Percentiles rank a stretch among this genome's conserved stretches.
These are phyloP conservation scores for Colletotrichum aenigma DNA, from an alignment of 2,329 filamentous ascomycete genomes.

Conservation along the genomic window DNA sequence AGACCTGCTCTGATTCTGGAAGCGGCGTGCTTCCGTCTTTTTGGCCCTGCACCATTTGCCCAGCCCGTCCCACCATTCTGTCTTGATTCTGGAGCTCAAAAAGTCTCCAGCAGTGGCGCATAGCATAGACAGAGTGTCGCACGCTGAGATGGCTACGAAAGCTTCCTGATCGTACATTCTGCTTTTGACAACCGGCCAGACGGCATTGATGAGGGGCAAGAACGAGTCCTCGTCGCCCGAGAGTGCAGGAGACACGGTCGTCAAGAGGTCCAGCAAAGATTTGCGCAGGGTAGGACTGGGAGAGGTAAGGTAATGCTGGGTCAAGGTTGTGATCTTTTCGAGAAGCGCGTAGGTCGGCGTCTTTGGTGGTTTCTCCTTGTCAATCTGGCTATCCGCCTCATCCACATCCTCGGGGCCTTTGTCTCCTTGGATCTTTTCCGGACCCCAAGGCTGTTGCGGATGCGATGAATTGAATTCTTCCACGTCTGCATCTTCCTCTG, in stretches of 20 bases:
- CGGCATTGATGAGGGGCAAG: conserved; percentile 83
- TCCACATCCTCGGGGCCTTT: conserved; percentile 28
- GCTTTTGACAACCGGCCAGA: conserved; percentile 85
- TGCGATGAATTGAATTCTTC: conserved; percentile 32
- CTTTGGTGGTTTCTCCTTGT: conserved; percentile 63
- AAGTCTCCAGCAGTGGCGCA: conserved; percentile 81
- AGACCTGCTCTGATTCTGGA: not conserved
- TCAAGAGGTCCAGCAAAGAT: conserved; percentile 78
- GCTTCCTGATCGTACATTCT: conserved; percentile 70
- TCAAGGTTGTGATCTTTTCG: conserved; percentile 79
- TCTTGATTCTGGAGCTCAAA: conserved; percentile 74
- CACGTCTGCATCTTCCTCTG: conserved; percentile 34
- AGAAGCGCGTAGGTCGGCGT: conserved; percentile 83
- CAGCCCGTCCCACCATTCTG: conserved; percentile 69
- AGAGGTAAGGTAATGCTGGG: conserved; percentile 89
- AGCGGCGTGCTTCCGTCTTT: conserved; percentile 39
- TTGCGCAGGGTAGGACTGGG: conserved; percentile 79
- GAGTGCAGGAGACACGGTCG: conserved; percentile 74
- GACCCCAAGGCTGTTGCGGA: conserved; percentile 37
- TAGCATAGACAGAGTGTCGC: conserved; percentile 70
- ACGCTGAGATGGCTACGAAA: conserved; percentile 73
- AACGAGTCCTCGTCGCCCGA: conserved; percentile 81
- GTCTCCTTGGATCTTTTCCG: not conserved
- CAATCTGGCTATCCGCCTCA: conserved; percentile 6
- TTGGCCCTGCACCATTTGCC: conserved; percentile 50